Conservation (phyloP, 805 yeast species). For the Debaryomyces hansenii region DNA sequence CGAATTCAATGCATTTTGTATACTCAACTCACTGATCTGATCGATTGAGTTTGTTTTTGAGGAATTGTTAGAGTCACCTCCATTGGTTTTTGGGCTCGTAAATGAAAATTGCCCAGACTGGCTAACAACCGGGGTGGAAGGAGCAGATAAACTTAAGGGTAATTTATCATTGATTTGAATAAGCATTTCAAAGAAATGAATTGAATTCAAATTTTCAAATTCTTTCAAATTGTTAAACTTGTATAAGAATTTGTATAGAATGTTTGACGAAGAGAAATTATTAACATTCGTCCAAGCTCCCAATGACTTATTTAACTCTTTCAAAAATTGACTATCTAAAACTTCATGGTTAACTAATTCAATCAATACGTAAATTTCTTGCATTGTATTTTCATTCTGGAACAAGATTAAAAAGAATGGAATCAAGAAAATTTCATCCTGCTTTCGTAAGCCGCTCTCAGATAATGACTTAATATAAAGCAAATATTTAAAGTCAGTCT, state of each 20-base stretch:
- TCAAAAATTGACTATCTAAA: conserved; percentile 27
- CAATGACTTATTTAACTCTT: conserved; percentile 24
- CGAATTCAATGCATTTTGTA: conserved; percentile 14
- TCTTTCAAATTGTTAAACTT: conserved; percentile 26
- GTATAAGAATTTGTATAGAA: conserved; percentile 21
- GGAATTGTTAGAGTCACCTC: background rate
- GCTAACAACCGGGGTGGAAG: conserved; percentile 37
- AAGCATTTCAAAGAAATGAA: conserved; percentile 31
- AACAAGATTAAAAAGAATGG: conserved; percentile 36
- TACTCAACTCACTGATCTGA: background rate
- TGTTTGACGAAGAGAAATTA: conserved; percentile 14
- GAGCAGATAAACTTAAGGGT: conserved; percentile 45
- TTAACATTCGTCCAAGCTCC: conserved; percentile 26
- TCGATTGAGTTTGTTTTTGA: background rate
- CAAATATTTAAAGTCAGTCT: conserved; percentile 26
- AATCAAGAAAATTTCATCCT: conserved; percentile 40
- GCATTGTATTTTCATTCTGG: conserved; percentile 18
- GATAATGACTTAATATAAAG: conserved; percentile 40
- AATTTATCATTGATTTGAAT: conserved; percentile 41
- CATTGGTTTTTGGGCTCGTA: background rate
- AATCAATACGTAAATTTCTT: conserved; percentile 27
- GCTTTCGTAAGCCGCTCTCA: conserved; percentile 35
- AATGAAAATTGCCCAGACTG: conserved; percentile 4
- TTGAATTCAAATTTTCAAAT: conserved; percentile 32
- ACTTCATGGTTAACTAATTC: conserved; percentile 35